These are phyloP conservation scores for Plasmopara viticola DNA, from an alignment of 352 stramenopile genomes.

Conservation along the genomic window DNA sequence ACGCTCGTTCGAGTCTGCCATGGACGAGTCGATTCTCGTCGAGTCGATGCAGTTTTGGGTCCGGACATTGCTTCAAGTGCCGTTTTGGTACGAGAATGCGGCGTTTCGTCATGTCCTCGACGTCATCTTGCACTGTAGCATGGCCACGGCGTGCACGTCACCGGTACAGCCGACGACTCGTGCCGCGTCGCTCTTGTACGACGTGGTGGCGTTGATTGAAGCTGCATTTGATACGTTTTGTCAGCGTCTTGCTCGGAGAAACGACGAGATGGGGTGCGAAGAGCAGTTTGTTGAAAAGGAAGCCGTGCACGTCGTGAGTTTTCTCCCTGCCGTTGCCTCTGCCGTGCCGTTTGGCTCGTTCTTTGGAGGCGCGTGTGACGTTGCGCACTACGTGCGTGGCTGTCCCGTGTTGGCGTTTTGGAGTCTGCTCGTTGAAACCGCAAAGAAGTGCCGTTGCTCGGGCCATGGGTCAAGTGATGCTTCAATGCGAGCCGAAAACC, in stretches of 20 bases:
- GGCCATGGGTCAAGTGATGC: conserved; percentile 55
- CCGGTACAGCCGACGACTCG: not conserved
- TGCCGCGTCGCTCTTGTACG: conserved; percentile 23
- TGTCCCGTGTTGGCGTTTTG: conserved; percentile 65
- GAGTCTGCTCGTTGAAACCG: conserved; percentile 65
- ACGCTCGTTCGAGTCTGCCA: conserved; percentile 55
- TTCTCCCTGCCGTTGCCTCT: conserved; percentile 39
- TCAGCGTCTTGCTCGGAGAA: conserved; percentile 22
- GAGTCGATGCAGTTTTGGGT: conserved; percentile 55
- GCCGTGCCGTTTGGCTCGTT: conserved; percentile 54
- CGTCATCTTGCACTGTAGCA: conserved; percentile 59
- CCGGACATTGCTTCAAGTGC: conserved; percentile 56
- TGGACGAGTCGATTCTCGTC: conserved; percentile 28
- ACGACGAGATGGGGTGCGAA: conserved; percentile 24
- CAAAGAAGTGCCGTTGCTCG: conserved; percentile 68
- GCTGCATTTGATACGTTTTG: conserved; percentile 34
- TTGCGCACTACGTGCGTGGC: conserved; percentile 54
- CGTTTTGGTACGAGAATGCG: conserved; percentile 74
- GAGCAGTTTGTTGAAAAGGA: conserved; percentile 33
- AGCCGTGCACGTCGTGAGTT: conserved; percentile 44
- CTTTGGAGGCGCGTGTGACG: conserved; percentile 55
- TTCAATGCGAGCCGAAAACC: conserved; percentile 69
- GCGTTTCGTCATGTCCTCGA: conserved; percentile 63
- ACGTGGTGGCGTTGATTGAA: conserved; percentile 34
- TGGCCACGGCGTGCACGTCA: conserved; percentile 27